Evolutionary conservation across 1,284 basidiomycete genomes (phyloP).

Genomic region (Ustilago loliicola): DNA sequence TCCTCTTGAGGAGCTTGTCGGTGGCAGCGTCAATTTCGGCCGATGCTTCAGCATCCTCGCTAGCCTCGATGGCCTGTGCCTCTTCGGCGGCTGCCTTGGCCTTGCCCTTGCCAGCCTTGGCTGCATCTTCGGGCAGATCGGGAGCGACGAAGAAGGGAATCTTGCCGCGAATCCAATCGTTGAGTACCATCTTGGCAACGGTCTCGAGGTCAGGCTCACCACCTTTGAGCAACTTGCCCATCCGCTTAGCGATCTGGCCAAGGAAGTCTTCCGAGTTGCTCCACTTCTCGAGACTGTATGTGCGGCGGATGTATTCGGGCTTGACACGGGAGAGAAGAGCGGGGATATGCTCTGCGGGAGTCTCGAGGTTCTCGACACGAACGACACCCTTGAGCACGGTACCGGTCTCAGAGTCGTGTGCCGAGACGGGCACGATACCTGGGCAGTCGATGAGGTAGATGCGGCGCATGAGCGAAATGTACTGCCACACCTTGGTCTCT

Average conservation of each 20-base stretch:
- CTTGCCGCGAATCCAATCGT: slow-evolving; percentile 97
- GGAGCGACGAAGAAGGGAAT: slow-evolving; percentile 89
- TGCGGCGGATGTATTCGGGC: slow-evolving; percentile 90
- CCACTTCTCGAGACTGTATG: slow-evolving; percentile 78
- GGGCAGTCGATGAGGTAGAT: slow-evolving; percentile 99
- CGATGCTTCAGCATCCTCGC: slow-evolving; percentile 13
- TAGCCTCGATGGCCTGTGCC: slow-evolving; percentile 20
- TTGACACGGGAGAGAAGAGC: slow-evolving; percentile 89
- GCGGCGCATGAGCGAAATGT: slow-evolving; percentile 92
- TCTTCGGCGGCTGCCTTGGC: slow-evolving; percentile 37
- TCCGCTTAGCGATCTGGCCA: slow-evolving; percentile 87
- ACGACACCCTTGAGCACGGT: slow-evolving; percentile 98
- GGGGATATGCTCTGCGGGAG: slow-evolving; percentile 93
- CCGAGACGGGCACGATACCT: slow-evolving; percentile 93
- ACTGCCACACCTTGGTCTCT: slow-evolving; percentile 99
- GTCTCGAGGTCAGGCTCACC: slow-evolving; percentile 94
- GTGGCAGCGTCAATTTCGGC: slow-evolving; percentile 31
- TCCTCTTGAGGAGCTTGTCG: slow-evolving; percentile 62
- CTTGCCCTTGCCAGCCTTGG: slow-evolving; percentile 48
- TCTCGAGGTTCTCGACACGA: slow-evolving; percentile 92
- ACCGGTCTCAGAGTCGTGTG: slow-evolving; percentile 88
- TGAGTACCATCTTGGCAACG: slow-evolving; percentile 93
- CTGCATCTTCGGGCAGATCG: slow-evolving; percentile 50
- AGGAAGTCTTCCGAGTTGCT: slow-evolving; percentile 80
- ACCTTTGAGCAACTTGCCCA: slow-evolving; percentile 90